Conservation (phyloP, 352 stramenopile species). For the Phytopythium chamaehyphon region DNA sequence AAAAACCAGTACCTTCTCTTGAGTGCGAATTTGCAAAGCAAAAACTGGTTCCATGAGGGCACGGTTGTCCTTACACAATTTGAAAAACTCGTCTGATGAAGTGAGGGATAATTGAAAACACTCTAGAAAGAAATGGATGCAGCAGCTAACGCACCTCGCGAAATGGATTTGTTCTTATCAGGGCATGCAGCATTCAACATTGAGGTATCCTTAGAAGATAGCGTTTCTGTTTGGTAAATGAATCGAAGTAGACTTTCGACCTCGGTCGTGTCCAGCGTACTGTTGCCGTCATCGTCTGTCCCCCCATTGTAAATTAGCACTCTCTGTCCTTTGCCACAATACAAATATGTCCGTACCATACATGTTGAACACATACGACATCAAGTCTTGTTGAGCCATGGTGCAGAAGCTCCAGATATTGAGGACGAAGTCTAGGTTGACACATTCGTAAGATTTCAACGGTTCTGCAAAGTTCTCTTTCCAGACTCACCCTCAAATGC, state of each 20-base stretch:
- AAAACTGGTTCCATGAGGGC: constrained; percentile 39
- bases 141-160: constrained; percentile 12
- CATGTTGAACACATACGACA: constrained; percentile 38
- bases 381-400: constrained; percentile 34
- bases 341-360: constrained; percentile 18
- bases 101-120: no score
- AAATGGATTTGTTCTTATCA: constrained; percentile 26
- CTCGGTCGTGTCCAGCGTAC: constrained; percentile 35
- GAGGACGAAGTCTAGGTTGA: constrained; percentile 42
- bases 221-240: constrained; percentile 38
- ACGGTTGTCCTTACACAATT: constrained; percentile 31
- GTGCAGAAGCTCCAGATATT: constrained; percentile 65
- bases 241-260: constrained; percentile 51
- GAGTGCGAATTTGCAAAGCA: constrained; percentile 20
- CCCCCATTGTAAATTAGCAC: no score
- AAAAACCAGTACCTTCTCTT: constrained; percentile 17
- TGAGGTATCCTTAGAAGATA: constrained; percentile 27
- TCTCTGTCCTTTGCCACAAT: no score
- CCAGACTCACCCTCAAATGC: constrained; percentile 35
- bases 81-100: constrained; percentile 32
- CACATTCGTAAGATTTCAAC: no score
- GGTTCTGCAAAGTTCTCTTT: no score
- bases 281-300: constrained; percentile 49
- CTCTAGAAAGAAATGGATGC: no score
- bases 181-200: constrained; percentile 30